Evolutionary conservation across 1,284 basidiomycete genomes (phyloP).

Genomic region (Mycena sp.): DNA sequence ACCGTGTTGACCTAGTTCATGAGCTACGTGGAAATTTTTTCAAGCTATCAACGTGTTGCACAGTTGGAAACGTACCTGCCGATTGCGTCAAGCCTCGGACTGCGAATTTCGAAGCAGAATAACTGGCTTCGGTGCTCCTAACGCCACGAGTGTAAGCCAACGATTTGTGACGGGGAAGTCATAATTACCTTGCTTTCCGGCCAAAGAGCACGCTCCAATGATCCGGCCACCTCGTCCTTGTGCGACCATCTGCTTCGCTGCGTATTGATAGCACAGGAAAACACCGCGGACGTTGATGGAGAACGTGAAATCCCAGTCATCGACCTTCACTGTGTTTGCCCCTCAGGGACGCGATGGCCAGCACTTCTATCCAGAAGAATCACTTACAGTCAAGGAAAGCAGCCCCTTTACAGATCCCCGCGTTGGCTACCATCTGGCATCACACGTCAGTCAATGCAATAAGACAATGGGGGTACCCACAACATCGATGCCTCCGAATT

Average conservation of each 20-base stretch:
- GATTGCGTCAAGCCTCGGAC: slow-evolving; percentile 44
- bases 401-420: slow-evolving; percentile 27
- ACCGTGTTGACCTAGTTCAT: slow-evolving; percentile 43
- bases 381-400: slow-evolving; percentile 27
- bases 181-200: slow-evolving; percentile 19
- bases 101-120: slow-evolving; percentile 46
- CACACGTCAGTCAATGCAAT: neutral
- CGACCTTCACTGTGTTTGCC: slow-evolving; percentile 10
- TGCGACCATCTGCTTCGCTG: slow-evolving; percentile 35
- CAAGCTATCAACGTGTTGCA: slow-evolving; percentile 13
- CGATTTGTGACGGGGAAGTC: neutral
- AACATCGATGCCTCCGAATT: slow-evolving; percentile 30
- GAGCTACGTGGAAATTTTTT: slow-evolving; percentile 30
- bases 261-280: slow-evolving; percentile 39
- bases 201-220: slow-evolving; percentile 35
- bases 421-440: slow-evolving; percentile 39
- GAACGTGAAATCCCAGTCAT: slow-evolving; percentile 31
- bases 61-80: slow-evolving; percentile 34
- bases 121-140: slow-evolving; percentile 12
- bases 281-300: slow-evolving; percentile 32
- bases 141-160: neutral
- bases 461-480: slow-evolving; percentile 6
- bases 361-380: neutral
- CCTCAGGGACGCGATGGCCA: neutral
- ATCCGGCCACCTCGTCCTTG: slow-evolving; percentile 38